phyloP scores from a whole-genome alignment of 2,329 filamentous ascomycete species.

The Clarireedia homoeocarpa region DNA sequence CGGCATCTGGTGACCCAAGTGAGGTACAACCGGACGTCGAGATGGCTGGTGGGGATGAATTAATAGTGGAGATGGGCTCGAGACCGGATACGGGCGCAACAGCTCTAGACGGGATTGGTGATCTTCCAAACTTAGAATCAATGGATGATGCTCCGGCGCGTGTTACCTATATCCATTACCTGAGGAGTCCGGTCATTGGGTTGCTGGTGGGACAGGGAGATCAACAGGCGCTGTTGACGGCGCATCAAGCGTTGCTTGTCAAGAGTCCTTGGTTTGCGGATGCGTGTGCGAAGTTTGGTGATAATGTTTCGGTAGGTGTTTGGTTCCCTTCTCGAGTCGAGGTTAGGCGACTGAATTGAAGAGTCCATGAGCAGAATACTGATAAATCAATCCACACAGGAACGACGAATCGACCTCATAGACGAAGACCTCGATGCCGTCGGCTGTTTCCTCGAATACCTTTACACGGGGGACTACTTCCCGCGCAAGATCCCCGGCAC shows the following conservation, averaged over 20 bases:
- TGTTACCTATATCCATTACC: slow-evolving; percentile 46
- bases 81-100: not conserved
- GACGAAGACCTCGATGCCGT: slow-evolving; percentile 65
- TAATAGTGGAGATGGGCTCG: slow-evolving; percentile 23
- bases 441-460: slow-evolving; percentile 72
- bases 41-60: slow-evolving; percentile 20
- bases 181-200: slow-evolving; percentile 62
- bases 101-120: not conserved
- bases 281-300: slow-evolving; percentile 51
- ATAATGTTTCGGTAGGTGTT: slow-evolving; percentile 49
- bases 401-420: slow-evolving; percentile 60
- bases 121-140: slow-evolving; percentile 17
- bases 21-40: slow-evolving; percentile 21
- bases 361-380: not conserved
- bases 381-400: slow-evolving; percentile 30
- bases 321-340: not conserved
- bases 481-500: slow-evolving; percentile 57
- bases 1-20: slow-evolving; percentile 10
- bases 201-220: slow-evolving; percentile 57
- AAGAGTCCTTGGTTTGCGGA: slow-evolving; percentile 69
- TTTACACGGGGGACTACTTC: slow-evolving; percentile 85
- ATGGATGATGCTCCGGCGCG: slow-evolving; percentile 18
- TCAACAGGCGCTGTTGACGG: slow-evolving; percentile 56
- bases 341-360: too few species aligned
- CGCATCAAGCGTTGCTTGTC: slow-evolving; percentile 69